Percentiles rank a stretch among this genome's conserved stretches.
Evolutionary conservation across 148 eudicot species (phyloP).

Genomic region (Arctostaphylos glauca): DNA sequence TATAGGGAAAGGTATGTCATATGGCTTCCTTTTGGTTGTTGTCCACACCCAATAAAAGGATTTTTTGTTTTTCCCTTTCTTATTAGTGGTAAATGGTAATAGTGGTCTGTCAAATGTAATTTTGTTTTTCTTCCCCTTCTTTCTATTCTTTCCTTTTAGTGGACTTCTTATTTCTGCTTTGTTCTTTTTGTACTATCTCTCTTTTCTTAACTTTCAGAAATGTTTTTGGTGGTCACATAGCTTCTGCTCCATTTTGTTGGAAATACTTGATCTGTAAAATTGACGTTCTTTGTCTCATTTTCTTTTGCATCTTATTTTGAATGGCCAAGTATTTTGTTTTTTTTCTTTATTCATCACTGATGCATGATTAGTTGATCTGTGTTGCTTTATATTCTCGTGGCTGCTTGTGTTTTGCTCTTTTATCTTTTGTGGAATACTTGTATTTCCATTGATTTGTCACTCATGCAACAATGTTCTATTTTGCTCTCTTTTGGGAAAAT

Average conservation of each 20-base stretch:
- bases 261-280: not conserved
- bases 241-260: not conserved
- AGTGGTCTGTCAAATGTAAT: not conserved
- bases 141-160: not conserved
- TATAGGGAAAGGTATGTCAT: not conserved
- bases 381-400: not conserved
- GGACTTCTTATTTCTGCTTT: not conserved
- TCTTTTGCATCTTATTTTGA: not conserved
- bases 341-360: not conserved
- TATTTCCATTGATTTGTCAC: conserved; percentile 1
- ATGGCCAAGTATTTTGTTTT: not conserved
- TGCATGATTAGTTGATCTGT: not conserved
- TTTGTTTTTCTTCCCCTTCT: not conserved
- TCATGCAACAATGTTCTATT: not conserved
- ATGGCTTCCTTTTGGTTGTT: not conserved
- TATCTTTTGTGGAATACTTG: not conserved
- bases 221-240: not conserved
- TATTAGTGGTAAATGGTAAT: not conserved
- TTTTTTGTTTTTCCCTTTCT: not conserved
- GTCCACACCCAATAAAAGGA: not conserved
- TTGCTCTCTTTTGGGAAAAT: not conserved
- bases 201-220: not conserved
- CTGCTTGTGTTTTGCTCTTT: not conserved
- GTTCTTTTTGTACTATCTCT: not conserved
- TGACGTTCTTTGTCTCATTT: not conserved